phyloP scores from a whole-genome alignment of 1,284 basidiomycete species.

The Leccinum pachyderme region DNA sequence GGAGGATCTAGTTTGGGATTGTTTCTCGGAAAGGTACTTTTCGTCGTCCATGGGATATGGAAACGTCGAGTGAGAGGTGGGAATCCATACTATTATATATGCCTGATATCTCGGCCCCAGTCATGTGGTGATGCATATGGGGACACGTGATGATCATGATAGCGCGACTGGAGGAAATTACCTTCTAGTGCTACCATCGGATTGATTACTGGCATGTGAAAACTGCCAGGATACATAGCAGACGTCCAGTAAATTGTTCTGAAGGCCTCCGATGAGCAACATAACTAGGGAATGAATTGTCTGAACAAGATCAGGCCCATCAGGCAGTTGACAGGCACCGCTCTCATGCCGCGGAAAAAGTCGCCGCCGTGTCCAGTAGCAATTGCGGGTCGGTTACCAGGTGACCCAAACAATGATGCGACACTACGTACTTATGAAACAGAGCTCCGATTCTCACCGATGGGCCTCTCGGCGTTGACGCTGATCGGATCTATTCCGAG shows the following conservation, averaged over 20 bases:
- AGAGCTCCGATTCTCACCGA: too few relatives aligned
- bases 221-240: neutral
- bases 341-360: too few relatives aligned
- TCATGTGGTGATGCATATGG: neutral
- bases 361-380: too few relatives aligned
- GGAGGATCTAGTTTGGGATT: neutral
- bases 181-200: neutral
- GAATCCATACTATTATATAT: neutral
- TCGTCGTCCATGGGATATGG: constrained; percentile 22
- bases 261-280: neutral
- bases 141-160: neutral
- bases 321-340: too few relatives aligned
- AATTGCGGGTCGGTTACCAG: too few relatives aligned
- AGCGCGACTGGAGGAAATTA: neutral
- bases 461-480: too few relatives aligned
- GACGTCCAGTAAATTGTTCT: neutral
- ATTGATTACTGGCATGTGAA: neutral
- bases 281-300: neutral
- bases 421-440: too few relatives aligned
- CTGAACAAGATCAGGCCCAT: too few relatives aligned
- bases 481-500: too few relatives aligned
- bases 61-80: neutral
- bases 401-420: too few relatives aligned
- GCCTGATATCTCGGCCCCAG: neutral
- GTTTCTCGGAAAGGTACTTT: constrained; percentile 9